phyloP scores from a whole-genome alignment of 2,329 filamentous ascomycete species.

The Coniosporium tulheliwenetii region DNA sequence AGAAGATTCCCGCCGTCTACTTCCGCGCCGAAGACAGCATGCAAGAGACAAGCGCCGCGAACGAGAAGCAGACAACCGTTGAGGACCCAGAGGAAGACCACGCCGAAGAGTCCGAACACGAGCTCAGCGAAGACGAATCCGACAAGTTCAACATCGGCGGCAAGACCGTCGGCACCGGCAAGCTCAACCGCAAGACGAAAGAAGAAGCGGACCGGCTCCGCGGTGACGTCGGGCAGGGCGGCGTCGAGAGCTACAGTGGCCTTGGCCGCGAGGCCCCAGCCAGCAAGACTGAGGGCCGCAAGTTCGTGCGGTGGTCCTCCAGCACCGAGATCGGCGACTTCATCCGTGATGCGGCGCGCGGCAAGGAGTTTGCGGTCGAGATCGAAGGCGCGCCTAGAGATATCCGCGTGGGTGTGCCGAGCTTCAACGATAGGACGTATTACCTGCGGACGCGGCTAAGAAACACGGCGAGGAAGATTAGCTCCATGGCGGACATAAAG shows the following conservation, averaged over 20 bases:
- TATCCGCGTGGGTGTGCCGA: conserved; percentile 67
- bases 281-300: conserved; percentile 8
- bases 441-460: conserved; percentile 67
- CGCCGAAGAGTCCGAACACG: conserved; percentile 18
- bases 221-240: conserved; percentile 36
- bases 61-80: conserved; percentile 13
- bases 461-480: conserved; percentile 54
- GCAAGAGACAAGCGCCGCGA: conserved; percentile 33
- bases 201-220: conserved; percentile 20
- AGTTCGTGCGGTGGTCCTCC: conserved; percentile 76
- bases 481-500: conserved; percentile 57
- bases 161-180: conserved; percentile 29
- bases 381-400: conserved; percentile 57
- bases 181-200: conserved; percentile 12
- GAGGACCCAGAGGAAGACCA: conserved; percentile 19
- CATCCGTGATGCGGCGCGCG: conserved; percentile 73
- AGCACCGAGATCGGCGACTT: conserved; percentile 90
- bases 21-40: conserved; percentile 69
- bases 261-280: conserved; percentile 41
- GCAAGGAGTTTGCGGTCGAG: conserved; percentile 69
- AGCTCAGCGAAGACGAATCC: conserved; percentile 28
- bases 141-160: conserved; percentile 36
- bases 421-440: conserved; percentile 80
- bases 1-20: conserved; percentile 56
- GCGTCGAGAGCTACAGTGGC: conserved; percentile 56